phyloP scores from a whole-genome alignment of 306 rosid genomes.

The Trifolium fragiferum region DNA sequence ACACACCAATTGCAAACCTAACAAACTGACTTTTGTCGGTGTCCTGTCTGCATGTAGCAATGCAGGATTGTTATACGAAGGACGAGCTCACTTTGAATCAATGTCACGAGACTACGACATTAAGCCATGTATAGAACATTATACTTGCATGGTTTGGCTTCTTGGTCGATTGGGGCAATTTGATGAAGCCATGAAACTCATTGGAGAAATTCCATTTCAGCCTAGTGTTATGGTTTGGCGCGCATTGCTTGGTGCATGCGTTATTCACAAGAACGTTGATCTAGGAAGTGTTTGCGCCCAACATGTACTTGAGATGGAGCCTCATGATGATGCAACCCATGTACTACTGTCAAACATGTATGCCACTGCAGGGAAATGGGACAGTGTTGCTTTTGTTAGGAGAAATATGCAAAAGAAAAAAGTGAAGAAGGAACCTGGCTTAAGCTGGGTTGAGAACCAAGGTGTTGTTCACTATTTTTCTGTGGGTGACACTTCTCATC shows the following conservation, averaged over 20 bases:
- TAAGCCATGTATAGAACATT: constrained; percentile 19
- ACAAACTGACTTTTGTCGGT: constrained; percentile 16
- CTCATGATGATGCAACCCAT: constrained; percentile 19
- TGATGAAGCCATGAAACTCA: constrained; percentile 19
- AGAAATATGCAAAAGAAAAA: constrained; percentile 17
- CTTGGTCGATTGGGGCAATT: constrained; percentile 10
- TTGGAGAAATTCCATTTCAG: constrained; percentile 10
- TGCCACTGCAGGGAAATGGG: constrained; percentile 23
- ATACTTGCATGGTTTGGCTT: constrained; percentile 29
- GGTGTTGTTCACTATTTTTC: constrained; percentile 14
- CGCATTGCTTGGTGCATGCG: constrained; percentile 8
- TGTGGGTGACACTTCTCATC: constrained; percentile 27
- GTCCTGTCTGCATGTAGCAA: constrained; percentile 18
- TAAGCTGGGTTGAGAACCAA: constrained; percentile 24
- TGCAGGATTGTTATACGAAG: constrained; percentile 2
- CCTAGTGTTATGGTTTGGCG: constrained; percentile 27
- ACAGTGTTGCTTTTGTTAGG: constrained; percentile 11
- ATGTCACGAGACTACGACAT: constrained; percentile 3
- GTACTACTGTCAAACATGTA: constrained; percentile 23
- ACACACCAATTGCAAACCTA: constrained; percentile 5
- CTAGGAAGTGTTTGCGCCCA: constrained; percentile 21
- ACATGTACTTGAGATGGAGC: constrained; percentile 16
- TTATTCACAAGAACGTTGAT: constrained; percentile 16
- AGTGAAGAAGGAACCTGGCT: constrained; percentile 16
- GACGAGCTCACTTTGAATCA: constrained; percentile 8